Evolutionary conservation across 2,329 filamentous ascomycete species (phyloP).

Genomic region (Botrytis fabae): DNA sequence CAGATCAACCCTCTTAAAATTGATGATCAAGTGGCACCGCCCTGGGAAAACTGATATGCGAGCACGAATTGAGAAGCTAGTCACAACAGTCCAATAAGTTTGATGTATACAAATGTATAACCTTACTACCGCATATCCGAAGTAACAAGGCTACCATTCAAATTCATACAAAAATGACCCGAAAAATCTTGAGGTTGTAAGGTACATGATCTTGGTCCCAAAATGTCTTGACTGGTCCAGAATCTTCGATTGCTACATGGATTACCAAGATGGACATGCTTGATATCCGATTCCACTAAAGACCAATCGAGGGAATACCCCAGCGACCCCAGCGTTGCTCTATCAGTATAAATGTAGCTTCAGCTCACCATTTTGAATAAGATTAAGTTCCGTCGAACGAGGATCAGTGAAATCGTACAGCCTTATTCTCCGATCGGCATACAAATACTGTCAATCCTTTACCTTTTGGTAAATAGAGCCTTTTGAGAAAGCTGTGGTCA

Average conservation of each 20-base stretch:
- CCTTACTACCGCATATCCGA: slow-evolving; percentile 6
- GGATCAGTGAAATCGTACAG: slow-evolving; percentile 21
- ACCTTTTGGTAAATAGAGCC: slow-evolving; percentile 17
- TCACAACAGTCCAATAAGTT: slow-evolving; percentile 14
- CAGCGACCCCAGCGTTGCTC: not conserved
- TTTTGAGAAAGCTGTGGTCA: slow-evolving; percentile 17
- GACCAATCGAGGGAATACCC: not conserved
- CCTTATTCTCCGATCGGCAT: slow-evolving; percentile 24
- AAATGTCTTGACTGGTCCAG: slow-evolving; percentile 1
- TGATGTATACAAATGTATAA: not conserved
- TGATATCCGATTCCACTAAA: slow-evolving; percentile 1
- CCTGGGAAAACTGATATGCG: not conserved
- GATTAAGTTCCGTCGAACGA: slow-evolving; percentile 10
- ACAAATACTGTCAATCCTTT: slow-evolving; percentile 20
- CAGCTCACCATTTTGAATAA: slow-evolving; percentile 7
- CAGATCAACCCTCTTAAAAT: not conserved
- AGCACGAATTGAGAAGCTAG: not conserved
- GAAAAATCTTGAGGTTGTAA: not conserved
- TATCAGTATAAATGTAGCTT: slow-evolving; percentile 9
- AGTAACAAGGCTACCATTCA: slow-evolving; percentile 17
- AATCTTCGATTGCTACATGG: not conserved
- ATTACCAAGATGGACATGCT: slow-evolving; percentile 16
- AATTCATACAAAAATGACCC: slow-evolving; percentile 1
- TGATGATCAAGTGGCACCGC: slow-evolving; percentile 1
- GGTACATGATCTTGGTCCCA: slow-evolving; percentile 16